phyloP scores from a whole-genome alignment of 2,329 filamentous ascomycete genomes.

The Trichophyton rubrum region DNA sequence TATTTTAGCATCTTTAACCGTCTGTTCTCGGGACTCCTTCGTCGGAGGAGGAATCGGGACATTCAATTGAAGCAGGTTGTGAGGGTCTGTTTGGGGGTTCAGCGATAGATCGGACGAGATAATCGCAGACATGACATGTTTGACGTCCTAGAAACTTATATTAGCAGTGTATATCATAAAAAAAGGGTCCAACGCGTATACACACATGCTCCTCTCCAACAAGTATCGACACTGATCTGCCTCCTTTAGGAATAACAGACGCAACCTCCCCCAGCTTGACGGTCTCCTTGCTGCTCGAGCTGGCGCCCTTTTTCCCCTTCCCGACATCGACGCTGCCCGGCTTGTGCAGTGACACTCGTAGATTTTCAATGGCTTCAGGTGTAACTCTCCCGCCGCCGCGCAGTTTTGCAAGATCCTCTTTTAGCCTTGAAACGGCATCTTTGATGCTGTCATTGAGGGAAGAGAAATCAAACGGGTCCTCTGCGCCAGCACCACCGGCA shows the following conservation, averaged over 20 bases:
- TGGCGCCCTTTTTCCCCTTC: constrained; percentile 5
- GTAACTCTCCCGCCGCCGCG: constrained; percentile 51
- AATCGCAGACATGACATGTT: constrained; percentile 34
- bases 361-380: constrained; percentile 46
- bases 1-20: constrained; percentile 28
- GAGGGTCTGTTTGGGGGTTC: constrained; percentile 31
- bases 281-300: constrained; percentile 31
- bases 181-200: constrained; percentile 8
- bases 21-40: constrained; percentile 34
- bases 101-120: constrained; percentile 31
- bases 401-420: constrained; percentile 50
- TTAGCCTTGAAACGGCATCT: constrained; percentile 43
- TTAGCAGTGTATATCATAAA: background rate
- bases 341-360: constrained; percentile 44
- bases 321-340: background rate
- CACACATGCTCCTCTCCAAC: constrained; percentile 52
- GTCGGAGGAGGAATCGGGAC: constrained; percentile 36
- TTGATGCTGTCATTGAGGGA: constrained; percentile 45
- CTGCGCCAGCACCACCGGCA: constrained; percentile 15
- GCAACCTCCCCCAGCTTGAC: constrained; percentile 50
- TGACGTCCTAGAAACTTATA: constrained; percentile 27
- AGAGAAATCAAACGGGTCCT: constrained; percentile 51
- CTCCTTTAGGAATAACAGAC: constrained; percentile 53
- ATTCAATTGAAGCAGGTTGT: constrained; percentile 34
- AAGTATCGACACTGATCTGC: constrained; percentile 48